These are phyloP conservation scores for Annulohypoxylon stygium DNA, from an alignment of 495 filamentous ascomycete genomes.

Conservation along the genomic window DNA sequence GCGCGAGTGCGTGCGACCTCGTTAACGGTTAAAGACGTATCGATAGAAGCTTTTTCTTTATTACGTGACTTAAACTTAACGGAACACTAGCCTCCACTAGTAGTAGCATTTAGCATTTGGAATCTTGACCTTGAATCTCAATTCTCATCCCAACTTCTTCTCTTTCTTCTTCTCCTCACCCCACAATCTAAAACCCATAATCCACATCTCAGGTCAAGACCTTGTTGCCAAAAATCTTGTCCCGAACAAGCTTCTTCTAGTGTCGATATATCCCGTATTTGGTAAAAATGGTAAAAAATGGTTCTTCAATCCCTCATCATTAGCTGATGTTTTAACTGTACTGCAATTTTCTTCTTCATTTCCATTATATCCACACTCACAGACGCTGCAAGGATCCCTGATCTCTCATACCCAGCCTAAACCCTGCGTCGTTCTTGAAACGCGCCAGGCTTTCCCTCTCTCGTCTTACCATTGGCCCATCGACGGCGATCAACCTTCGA, in stretches of 20 bases:
- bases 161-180: not conserved
- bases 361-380: constrained; percentile 3
- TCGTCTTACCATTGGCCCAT: constrained; percentile 30
- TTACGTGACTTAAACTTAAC: not conserved
- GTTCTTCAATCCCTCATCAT: not conserved
- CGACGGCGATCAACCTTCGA: constrained; percentile 19
- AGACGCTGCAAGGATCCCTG: constrained; percentile 19
- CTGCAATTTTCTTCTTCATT: constrained; percentile 8
- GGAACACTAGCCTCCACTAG: not conserved
- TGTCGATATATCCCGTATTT: constrained; percentile 1
- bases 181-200: constrained; percentile 1
- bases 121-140: not conserved
- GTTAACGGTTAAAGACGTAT: constrained; percentile 3
- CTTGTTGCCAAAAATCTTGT: constrained; percentile 21
- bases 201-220: constrained; percentile 8
- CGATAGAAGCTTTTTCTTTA: not conserved
- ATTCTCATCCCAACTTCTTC: constrained; percentile 7
- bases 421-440: constrained; percentile 46
- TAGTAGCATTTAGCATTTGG: not conserved
- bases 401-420: constrained; percentile 28
- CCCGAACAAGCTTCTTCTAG: constrained; percentile 34
- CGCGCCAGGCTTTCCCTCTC: constrained; percentile 24
- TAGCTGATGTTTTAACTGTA: constrained; percentile 7
- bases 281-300: too few relatives aligned
- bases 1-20: not conserved